Percentiles rank a stretch among this genome's conserved stretches.
phyloP scores from a whole-genome alignment of 148 eudicot genomes.

The Rhododendron molle region DNA sequence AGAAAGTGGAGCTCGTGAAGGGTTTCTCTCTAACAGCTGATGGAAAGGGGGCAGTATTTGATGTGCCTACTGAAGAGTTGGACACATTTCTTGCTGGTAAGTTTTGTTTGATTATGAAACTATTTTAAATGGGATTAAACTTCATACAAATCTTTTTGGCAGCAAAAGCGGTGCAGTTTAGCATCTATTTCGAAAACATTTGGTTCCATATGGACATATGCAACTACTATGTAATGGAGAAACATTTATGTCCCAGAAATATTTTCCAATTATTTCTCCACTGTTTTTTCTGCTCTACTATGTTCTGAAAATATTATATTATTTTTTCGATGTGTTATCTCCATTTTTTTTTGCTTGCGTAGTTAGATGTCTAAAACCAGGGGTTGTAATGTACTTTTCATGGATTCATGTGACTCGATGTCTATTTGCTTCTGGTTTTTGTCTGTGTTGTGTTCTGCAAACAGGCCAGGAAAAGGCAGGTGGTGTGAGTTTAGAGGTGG shows the following conservation, averaged over 20 bases:
- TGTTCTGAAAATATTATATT: not conserved
- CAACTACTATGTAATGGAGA: not conserved
- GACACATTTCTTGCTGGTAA: conserved; percentile 63
- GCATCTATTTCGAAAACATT: not conserved
- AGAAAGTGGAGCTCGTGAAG: conserved; percentile 62
- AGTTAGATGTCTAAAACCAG: not conserved
- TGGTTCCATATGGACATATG: not conserved
- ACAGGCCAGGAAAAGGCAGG: conserved; percentile 65
- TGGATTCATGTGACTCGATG: not conserved
- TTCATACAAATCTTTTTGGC: not conserved
- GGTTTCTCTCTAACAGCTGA: conserved; percentile 77
- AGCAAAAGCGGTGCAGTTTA: not conserved
- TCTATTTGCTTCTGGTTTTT: not conserved
- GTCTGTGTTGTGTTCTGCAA: conserved; percentile 5
- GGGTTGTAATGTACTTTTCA: not conserved
- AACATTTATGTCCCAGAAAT: not conserved
- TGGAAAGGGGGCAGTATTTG: conserved; percentile 76
- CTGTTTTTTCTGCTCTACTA: not conserved
- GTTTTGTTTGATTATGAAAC: not conserved
- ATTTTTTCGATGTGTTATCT: not conserved
- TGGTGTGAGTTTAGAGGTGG: conserved; percentile 64
- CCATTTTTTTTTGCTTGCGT: not conserved
- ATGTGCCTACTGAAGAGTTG: conserved; percentile 63
- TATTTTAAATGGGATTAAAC: not conserved
- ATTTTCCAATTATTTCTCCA: no score